Conservation (phyloP, 2,329 filamentous ascomycete species). For the Parastagonospora avenae region DNA sequence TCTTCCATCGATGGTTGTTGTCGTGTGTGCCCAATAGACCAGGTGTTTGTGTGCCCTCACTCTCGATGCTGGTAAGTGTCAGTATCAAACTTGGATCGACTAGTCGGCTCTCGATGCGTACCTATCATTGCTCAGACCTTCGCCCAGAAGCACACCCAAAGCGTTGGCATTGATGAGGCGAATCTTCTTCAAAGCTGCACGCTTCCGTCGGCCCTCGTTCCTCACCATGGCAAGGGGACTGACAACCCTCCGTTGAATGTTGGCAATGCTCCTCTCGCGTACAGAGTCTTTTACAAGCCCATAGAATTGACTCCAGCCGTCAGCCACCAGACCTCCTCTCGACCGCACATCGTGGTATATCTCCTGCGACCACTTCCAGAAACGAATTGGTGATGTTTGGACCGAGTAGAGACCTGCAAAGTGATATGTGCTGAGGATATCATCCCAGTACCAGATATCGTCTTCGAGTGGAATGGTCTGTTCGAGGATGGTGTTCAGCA, state of each 20-base stretch:
- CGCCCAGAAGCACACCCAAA: constrained; percentile 84
- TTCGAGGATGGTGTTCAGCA: constrained; percentile 77
- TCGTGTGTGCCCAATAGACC: constrained; percentile 53
- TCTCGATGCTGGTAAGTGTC: constrained; percentile 62
- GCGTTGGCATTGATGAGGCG: constrained; percentile 83
- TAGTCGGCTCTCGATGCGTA: constrained; percentile 4
- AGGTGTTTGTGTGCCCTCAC: constrained; percentile 57
- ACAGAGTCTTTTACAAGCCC: constrained; percentile 77
- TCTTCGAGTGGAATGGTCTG: constrained; percentile 83
- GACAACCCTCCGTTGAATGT: constrained; percentile 73
- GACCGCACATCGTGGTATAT: constrained; percentile 68
- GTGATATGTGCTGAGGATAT: constrained; percentile 77
- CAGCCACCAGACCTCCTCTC: constrained; percentile 46
- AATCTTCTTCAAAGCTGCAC: constrained; percentile 71
- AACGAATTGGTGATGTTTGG: constrained; percentile 78
- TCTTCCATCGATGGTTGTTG: constrained; percentile 66
- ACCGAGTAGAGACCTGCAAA: constrained; percentile 83
- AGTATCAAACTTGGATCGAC: constrained; percentile 1
- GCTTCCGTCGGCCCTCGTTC: constrained; percentile 76
- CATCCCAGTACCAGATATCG: constrained; percentile 96
- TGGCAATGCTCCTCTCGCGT: constrained; percentile 70
- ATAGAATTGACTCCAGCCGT: constrained; percentile 71
- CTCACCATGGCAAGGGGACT: constrained; percentile 79
- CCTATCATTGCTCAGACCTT: constrained; percentile 70
- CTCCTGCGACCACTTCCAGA: constrained; percentile 74